Conservation (phyloP, 345 rosid species). For the Euphorbia pulcherrima region DNA sequence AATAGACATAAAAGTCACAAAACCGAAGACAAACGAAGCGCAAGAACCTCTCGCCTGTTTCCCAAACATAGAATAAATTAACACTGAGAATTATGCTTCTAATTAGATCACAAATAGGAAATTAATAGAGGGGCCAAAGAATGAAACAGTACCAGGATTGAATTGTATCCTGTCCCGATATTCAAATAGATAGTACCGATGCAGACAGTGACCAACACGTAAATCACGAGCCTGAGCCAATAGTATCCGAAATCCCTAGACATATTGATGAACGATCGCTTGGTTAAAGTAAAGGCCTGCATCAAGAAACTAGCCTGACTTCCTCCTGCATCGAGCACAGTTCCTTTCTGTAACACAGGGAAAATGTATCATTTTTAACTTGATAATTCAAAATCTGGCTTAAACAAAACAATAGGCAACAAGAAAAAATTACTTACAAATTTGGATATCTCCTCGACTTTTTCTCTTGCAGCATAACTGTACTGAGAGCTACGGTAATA, state of each 20-base stretch:
- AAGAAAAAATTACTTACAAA: constrained; percentile 45
- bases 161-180: constrained; percentile 74
- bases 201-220: constrained; percentile 73
- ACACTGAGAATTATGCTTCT: background rate
- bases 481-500: constrained; percentile 68
- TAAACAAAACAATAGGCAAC: background rate
- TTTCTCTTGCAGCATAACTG: constrained; percentile 53
- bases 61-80: constrained; percentile 4
- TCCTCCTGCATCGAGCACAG: constrained; percentile 84
- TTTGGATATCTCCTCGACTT: constrained; percentile 78
- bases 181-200: constrained; percentile 85
- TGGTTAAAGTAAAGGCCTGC: constrained; percentile 76
- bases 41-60: constrained; percentile 91
- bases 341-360: constrained; percentile 62
- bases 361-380: background rate
- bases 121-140: background rate
- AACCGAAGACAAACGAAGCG: constrained; percentile 88
- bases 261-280: constrained; percentile 88
- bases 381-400: background rate
- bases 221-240: constrained; percentile 91
- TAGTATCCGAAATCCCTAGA: constrained; percentile 94
- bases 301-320: constrained; percentile 92
- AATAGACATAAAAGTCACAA: constrained; percentile 92
- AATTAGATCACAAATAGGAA: background rate
- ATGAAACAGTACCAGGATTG: constrained; percentile 65